Conservation (phyloP, 192 early-diverging fungal genomes). For the Pilaira anomala region DNA sequence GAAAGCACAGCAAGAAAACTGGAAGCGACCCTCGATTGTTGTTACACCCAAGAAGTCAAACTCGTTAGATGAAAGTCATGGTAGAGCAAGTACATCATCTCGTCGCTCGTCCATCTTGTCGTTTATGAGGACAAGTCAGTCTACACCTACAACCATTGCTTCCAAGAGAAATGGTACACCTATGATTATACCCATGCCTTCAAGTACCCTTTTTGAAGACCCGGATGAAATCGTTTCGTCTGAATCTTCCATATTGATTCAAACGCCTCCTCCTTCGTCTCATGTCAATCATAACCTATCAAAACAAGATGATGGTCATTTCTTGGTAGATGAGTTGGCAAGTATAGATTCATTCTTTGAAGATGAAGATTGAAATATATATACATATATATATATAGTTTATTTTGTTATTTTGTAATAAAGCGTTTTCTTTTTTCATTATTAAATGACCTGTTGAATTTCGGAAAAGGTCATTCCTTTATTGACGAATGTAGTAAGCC, state of each 20-base stretch:
- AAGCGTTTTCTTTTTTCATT: no score
- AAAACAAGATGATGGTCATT: background rate
- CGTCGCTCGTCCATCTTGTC: slow-evolving; percentile 13
- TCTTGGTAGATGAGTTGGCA: slow-evolving; percentile 13
- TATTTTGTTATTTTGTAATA: no score
- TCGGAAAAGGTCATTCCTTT: no score
- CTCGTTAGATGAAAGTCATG: background rate
- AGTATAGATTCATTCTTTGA: slow-evolving; percentile 29
- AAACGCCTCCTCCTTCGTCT: background rate
- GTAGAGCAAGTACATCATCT: background rate
- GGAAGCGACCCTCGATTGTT: slow-evolving; percentile 9
- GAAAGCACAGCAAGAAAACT: slow-evolving; percentile 23
- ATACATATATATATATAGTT: no score
- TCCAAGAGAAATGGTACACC: background rate
- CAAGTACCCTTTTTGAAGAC: slow-evolving; percentile 29
- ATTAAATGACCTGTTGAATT: no score
- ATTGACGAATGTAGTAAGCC: no score
- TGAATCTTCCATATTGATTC: background rate
- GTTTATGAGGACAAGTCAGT: slow-evolving; percentile 13
- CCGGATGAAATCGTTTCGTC: slow-evolving; percentile 17
- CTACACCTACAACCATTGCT: background rate
- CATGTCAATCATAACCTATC: background rate
- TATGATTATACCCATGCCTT: slow-evolving; percentile 7
- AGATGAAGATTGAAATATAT: slow-evolving; percentile 19
- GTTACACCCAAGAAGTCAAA: slow-evolving; percentile 3